Conservation (phyloP, 2,329 filamentous ascomycete species). For the Colletotrichum cordylinicola region DNA sequence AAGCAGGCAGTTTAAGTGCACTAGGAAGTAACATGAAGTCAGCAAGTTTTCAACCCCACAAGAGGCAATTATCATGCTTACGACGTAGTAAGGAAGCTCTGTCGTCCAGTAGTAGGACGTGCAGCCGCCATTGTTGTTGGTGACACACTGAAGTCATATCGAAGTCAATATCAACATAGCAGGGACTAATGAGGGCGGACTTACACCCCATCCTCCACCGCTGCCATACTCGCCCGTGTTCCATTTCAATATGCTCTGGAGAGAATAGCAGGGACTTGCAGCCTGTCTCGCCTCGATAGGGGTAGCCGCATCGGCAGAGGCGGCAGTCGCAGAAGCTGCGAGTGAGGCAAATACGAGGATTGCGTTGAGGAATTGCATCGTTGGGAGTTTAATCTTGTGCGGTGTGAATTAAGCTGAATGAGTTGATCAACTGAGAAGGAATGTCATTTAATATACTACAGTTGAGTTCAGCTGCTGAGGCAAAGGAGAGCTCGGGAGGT, state of each 20-base stretch:
- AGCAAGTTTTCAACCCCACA: background rate
- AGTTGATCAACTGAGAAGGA: rapidly evolving
- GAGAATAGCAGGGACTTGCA: background rate
- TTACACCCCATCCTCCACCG: background rate
- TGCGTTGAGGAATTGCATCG: background rate
- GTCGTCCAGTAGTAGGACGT: background rate
- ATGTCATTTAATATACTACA: background rate
- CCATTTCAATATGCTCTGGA: background rate
- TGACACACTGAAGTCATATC: background rate
- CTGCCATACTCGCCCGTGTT: background rate
- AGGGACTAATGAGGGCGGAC: background rate
- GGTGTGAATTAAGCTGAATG: rapidly evolving
- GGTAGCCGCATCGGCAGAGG: background rate
- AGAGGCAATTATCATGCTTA: background rate
- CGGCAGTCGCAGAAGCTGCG: background rate
- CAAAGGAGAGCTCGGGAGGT: background rate
- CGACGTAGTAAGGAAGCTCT: background rate
- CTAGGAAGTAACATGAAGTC: background rate
- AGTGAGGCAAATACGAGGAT: background rate
- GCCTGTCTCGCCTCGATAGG: background rate
- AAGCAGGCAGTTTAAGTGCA: background rate
- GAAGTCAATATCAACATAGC: background rate
- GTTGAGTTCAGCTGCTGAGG: background rate
- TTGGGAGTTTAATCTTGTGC: rapidly evolving
- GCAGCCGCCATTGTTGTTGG: background rate